Evolutionary conservation across 2,329 filamentous ascomycete genomes (phyloP).

Genomic region (Colletotrichum karsti): DNA sequence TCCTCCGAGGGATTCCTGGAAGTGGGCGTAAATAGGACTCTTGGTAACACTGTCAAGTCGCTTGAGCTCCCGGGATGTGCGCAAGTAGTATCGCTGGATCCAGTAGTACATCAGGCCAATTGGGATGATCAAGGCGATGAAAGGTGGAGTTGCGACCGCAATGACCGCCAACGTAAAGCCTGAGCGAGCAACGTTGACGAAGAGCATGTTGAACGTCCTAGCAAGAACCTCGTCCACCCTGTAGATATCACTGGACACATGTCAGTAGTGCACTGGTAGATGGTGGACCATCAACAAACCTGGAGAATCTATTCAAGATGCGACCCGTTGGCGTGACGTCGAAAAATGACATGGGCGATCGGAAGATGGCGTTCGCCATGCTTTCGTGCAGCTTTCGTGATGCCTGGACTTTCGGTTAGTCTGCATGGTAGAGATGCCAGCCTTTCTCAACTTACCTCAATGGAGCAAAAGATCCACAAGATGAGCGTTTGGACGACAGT

Average conservation of each 20-base stretch:
- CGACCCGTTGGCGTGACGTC: conserved; percentile 97
- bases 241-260: conserved; percentile 71
- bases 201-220: conserved; percentile 97
- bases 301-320: conserved; percentile 96
- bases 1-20: conserved; percentile 95
- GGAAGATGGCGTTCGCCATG: conserved; percentile 97
- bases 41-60: conserved; percentile 93
- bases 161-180: conserved; percentile 90
- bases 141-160: conserved; percentile 80
- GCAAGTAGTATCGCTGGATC: conserved; percentile 96
- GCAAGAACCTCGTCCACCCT: conserved; percentile 92
- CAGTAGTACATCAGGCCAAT: conserved; percentile 84
- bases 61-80: conserved; percentile 96
- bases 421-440: background rate
- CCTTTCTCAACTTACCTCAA: conserved; percentile 72
- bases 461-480: conserved; percentile 99
- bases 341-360: conserved; percentile 98
- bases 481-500: conserved; percentile 94
- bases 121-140: conserved; percentile 83
- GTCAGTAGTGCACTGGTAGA: background rate
- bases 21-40: conserved; percentile 97
- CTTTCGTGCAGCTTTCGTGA: conserved; percentile 95
- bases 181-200: conserved; percentile 78
- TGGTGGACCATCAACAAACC: conserved; percentile 56
- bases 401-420: conserved; percentile 59